Evolutionary conservation across 495 filamentous ascomycete genomes (phyloP).

Genomic region (Platismatia glauca): DNA sequence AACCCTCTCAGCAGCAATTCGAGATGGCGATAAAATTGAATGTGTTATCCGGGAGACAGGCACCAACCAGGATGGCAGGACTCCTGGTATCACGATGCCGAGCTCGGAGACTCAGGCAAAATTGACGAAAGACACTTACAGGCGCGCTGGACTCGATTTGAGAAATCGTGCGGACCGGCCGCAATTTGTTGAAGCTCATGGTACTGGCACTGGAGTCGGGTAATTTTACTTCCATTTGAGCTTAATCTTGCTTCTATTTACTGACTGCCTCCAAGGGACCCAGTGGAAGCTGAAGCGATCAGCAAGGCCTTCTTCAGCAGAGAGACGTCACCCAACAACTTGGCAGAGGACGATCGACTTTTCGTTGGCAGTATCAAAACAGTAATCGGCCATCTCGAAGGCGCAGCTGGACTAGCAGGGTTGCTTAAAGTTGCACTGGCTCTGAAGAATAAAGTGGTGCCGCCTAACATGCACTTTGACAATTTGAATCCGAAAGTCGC

Average conservation of each 20-base stretch:
- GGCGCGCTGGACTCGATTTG: slow-evolving; percentile 31
- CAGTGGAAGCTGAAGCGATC: slow-evolving; percentile 32
- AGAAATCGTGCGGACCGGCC: slow-evolving; percentile 21
- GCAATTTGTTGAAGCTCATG: slow-evolving; percentile 37
- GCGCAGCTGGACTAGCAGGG: slow-evolving; percentile 27
- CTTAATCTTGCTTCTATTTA: too few species aligned
- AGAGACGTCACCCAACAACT: too few species aligned
- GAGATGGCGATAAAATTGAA: slow-evolving; percentile 34
- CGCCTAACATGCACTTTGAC: slow-evolving; percentile 50
- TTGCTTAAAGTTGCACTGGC: slow-evolving; percentile 33
- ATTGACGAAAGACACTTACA: slow-evolving; percentile 32
- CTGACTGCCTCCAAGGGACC: slow-evolving; percentile 34
- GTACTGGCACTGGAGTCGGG: slow-evolving; percentile 31
- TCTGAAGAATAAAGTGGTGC: slow-evolving; percentile 43
- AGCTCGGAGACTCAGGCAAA: slow-evolving; percentile 28
- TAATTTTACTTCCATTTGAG: too few species aligned
- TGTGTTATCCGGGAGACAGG: slow-evolving; percentile 33
- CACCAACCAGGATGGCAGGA: slow-evolving; percentile 34
- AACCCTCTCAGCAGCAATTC: slow-evolving; percentile 28
- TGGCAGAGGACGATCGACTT: not conserved
- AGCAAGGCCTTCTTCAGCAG: slow-evolving; percentile 11
- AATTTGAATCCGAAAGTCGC: slow-evolving; percentile 39
- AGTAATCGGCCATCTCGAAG: slow-evolving; percentile 49
- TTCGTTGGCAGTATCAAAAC: slow-evolving; percentile 50
- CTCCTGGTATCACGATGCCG: slow-evolving; percentile 34